Base-by-base conservation (phyloP, 2,329 filamentous ascomycete species). In the Corinectria fuckeliana region DNA sequence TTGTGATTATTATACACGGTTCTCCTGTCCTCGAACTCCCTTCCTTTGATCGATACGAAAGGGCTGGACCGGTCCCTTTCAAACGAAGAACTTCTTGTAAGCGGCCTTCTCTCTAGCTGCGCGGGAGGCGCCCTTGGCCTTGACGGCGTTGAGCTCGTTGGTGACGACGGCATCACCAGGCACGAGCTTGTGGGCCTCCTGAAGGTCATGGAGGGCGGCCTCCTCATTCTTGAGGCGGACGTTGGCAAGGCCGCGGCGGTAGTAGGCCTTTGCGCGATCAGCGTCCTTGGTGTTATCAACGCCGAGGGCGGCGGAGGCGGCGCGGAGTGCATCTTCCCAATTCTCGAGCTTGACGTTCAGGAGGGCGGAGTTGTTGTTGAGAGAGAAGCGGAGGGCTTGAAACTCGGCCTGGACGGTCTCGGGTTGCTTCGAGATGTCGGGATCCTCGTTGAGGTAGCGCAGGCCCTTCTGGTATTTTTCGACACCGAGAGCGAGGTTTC, bases 401-500 rank as follows among this genome's bases (percentile, higher is more conserved):
- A 97, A 83, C 64, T 89, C 83, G 21, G 80, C 76, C 69, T 87
- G 88, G 36, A 90, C 85, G 34, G 90, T 88, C 44, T 85, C 81
- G 4, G 90, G 83, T 67, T 94, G 92, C 44, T 86, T 83, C 39
- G 95, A 91, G 11, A 86, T 77, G 48, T 91, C 87, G 1, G 91
- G 90, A 72, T 93, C 91, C 76, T 96, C 91, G 76, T 94, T 91
- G 61, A 97, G 81, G 76, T 97, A 97, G 69, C 93, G 88, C 61
- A 97, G 79, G 16, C 88, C 93, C 81, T 99, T 99, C 76, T 96
- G 88, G 80, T 99, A 99, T 81, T 99, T 99, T 61, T 90, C 88
- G 23, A 98, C 82, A 2, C 88, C 94, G 28, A 91, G 78, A 34
- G 81, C 76, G 36, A 90, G 72, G 69, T 97, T 86, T 38, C 88